These are phyloP conservation scores for Acidiella bohemica DNA, from an alignment of 495 filamentous ascomycete genomes.

Conservation along the genomic window DNA sequence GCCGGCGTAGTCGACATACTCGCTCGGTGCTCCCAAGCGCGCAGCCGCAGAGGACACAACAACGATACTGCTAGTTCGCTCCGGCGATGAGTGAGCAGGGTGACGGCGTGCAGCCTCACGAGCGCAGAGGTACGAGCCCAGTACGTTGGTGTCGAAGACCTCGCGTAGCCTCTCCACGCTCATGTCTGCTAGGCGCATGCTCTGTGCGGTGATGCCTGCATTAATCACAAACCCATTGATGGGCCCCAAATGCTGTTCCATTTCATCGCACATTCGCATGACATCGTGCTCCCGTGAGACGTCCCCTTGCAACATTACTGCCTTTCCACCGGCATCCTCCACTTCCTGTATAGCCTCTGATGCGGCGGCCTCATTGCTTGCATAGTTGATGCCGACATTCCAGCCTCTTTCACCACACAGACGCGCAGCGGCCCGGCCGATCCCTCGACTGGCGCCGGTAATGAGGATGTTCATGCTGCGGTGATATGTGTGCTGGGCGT, in stretches of 20 bases:
- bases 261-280: slow-evolving; percentile 1
- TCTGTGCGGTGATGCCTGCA: slow-evolving; percentile 7
- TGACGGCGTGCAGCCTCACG: slow-evolving; percentile 8
- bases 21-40: slow-evolving; percentile 8
- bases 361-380: slow-evolving; percentile 4
- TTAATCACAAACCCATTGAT: slow-evolving; percentile 14
- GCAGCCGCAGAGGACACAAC: slow-evolving; percentile 10
- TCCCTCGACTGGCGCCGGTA: slow-evolving; percentile 13
- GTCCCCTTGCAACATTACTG: slow-evolving; percentile 6
- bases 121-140: slow-evolving; percentile 13
- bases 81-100: not conserved
- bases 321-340: slow-evolving; percentile 8
- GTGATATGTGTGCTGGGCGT: too few relatives aligned
- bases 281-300: slow-evolving; percentile 10
- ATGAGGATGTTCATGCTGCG: slow-evolving; percentile 12
- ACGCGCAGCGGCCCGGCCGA: slow-evolving; percentile 8
- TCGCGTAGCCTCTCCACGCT: not conserved
- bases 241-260: slow-evolving; percentile 8
- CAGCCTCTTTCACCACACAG: slow-evolving; percentile 8
- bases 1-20: slow-evolving; percentile 15
- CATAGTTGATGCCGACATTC: slow-evolving; percentile 13
- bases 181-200: slow-evolving; percentile 10
- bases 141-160: slow-evolving; percentile 14
- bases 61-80: slow-evolving; percentile 6
- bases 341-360: slow-evolving; percentile 3